Evolutionary conservation across 805 yeast genomes (phyloP), one percentile per base, ranked within the genome.

Genomic region (Ogataea pignaliae): DNA sequence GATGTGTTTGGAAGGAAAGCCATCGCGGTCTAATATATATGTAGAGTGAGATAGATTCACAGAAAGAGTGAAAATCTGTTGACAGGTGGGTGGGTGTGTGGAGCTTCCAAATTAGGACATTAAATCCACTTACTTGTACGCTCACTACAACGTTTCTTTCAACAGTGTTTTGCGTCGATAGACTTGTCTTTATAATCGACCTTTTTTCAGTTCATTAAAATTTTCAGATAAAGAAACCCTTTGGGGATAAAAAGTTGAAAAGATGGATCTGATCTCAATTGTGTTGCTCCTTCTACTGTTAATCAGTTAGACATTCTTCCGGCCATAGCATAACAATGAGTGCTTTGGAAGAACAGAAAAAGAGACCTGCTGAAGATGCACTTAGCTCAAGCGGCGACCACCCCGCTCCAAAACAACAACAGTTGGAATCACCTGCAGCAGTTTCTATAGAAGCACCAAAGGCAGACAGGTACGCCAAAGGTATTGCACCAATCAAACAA

Each of bases 401-500:
- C 12, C 34, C 34, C 13, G n/a, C 9, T 10, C 8, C 17, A 32
- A 31, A 36, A 11, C 41, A 39, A n/a, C 49, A 41, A 21, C 37
- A 36, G 26, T 21, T 21, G 26, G 26, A 21, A 7, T 21, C 26
- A 14, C 13, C 36, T 10, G 36, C 35, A 30, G 37, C 33, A 11
- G 16, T 26, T 35, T 40, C n/a, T n/a, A 14, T 18, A 29, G 33
- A 44, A 9, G 32, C 36, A n/a, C 21, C 31, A 10, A 50, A 47
- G 21, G 26, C 7, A 5, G 26, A 21, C 26, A 21, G 26, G 26
- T 21, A 21, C 26, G 26, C 7, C 26, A 79, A 76, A 48, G 95
- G 96, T 38, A 68, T 83, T 41, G 96, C 96, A 0, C 76, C 82
- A 10, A 75, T 88, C 56, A 89, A 88, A 63, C 66, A 82, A 2